Evolutionary conservation across 2,329 filamentous ascomycete genomes (phyloP).

Genomic region (Aspergillus latus): DNA sequence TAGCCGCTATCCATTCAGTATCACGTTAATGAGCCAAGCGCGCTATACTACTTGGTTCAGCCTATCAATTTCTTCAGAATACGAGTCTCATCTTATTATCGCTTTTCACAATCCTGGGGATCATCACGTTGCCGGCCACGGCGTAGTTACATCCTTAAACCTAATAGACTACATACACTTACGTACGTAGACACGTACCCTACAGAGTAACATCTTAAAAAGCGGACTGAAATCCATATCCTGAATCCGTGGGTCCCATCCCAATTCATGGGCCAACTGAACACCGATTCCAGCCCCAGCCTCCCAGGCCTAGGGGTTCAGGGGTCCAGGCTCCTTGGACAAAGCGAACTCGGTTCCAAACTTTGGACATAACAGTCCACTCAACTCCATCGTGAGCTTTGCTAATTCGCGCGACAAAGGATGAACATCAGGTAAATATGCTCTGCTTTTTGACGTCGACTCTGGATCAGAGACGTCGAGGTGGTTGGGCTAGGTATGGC

Average conservation of each 20-base stretch:
- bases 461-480: too few relatives aligned
- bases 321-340: background rate
- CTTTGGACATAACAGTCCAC: too few relatives aligned
- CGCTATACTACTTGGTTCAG: background rate
- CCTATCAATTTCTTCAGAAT: background rate
- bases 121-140: background rate
- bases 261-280: background rate
- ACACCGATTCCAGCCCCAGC: background rate
- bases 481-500: background rate
- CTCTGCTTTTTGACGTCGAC: too few relatives aligned
- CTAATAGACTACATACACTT: too few relatives aligned
- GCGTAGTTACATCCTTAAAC: too few relatives aligned
- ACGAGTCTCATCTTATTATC: background rate
- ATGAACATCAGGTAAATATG: too few relatives aligned
- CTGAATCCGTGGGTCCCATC: background rate
- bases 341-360: background rate
- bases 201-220: too few relatives aligned
- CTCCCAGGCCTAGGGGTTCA: too few relatives aligned
- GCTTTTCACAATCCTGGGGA: background rate
- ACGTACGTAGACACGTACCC: background rate
- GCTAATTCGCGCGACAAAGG: too few relatives aligned
- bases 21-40: background rate
- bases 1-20: background rate
- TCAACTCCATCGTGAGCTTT: too few relatives aligned
- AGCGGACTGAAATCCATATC: background rate